A percentile compares a stretch with the other conserved stretches of the same genome.
Evolutionary conservation across 2,329 filamentous ascomycete species (phyloP).

Genomic region (Cytospora mali): DNA sequence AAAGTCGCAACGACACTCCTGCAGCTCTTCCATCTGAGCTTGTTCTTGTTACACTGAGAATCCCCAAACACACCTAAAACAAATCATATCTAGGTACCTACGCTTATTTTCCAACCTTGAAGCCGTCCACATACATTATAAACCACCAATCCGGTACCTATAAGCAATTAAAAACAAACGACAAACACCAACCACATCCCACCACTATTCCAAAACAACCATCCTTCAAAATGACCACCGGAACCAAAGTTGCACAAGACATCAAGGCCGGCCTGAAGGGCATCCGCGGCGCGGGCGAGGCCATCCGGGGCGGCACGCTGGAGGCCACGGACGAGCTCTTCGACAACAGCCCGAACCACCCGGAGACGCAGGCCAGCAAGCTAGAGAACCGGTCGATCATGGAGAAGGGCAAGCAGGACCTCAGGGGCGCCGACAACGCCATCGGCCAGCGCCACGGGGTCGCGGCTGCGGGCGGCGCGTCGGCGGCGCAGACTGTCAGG

Average conservation of each 20-base stretch:
- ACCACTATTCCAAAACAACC: background rate
- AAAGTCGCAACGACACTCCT: background rate
- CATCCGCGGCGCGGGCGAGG: constrained; percentile 37
- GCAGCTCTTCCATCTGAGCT: background rate
- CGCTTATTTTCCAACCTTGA: background rate
- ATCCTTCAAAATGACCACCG: constrained; percentile 31
- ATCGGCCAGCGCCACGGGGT: constrained; percentile 33
- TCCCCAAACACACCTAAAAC: background rate
- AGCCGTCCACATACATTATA: background rate
- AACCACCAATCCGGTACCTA: too few species aligned
- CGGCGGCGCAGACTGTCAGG: background rate
- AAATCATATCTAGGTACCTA: too few species aligned
- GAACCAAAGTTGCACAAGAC: constrained; percentile 35
- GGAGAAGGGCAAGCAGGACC: constrained; percentile 40
- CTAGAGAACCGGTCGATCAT: constrained; percentile 37
- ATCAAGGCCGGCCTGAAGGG: constrained; percentile 39
- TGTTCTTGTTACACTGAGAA: background rate
- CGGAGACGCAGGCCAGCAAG: constrained; percentile 32
- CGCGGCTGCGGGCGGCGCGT: background rate
- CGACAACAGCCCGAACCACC: constrained; percentile 34
- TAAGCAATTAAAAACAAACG: too few species aligned
- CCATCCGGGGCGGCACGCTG: constrained; percentile 36
- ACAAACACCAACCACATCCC: background rate
- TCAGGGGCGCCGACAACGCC: constrained; percentile 37
- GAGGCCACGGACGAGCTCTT: constrained; percentile 36